Base-by-base conservation (phyloP, 2,329 filamentous ascomycete genomes). In the Ascochyta rabiei region DNA sequence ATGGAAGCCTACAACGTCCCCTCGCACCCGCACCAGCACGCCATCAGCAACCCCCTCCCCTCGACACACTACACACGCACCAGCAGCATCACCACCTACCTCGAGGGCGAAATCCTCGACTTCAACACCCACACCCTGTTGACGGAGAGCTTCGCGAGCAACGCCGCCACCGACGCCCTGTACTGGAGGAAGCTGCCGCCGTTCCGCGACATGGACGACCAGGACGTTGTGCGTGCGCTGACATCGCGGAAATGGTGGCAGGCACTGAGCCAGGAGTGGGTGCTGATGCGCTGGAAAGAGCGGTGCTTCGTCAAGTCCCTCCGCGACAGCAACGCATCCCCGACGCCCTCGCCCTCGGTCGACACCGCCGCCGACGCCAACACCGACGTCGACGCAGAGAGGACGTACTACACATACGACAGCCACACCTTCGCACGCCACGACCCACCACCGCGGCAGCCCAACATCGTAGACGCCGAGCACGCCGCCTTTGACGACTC, bases 1-100 rank as follows among this genome's bases (percentile, higher is more conserved):
- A 89, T 89, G 86, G 85, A 88, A 72, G 86, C 86, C 4, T 88
- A 86, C 74, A 86, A 89, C 62, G 86, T 88, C 12, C 86, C 86
- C 2, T 79, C 77, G 28, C 76, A 72, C 43, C 59, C 66, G 8
- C 65, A 69, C 41, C 64, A 66, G 38, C 58, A 71, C 58, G 35
- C 73, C 41, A 57, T 67, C 65, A 51, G 33, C 47, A 60, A 48
- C 48, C 62, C 56, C 21, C 38, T 23, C 37, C 37, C 46, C 8
- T 26, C 49, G 13, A 18, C 59, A 3, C 61, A 64, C 3, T 64
- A 61, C 56, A 69, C 68, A 5, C 72, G 66, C 64, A 77, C 70
- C 55, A 77, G 69, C 60, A 77, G 70, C 8, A 89, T 89, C 52
- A 84, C 84, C 15, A 88, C 86, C 2, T 89, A 85, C 66, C 79